Base-by-base conservation (phyloP, 495 filamentous ascomycete genomes). In the Parmelia sp. region DNA sequence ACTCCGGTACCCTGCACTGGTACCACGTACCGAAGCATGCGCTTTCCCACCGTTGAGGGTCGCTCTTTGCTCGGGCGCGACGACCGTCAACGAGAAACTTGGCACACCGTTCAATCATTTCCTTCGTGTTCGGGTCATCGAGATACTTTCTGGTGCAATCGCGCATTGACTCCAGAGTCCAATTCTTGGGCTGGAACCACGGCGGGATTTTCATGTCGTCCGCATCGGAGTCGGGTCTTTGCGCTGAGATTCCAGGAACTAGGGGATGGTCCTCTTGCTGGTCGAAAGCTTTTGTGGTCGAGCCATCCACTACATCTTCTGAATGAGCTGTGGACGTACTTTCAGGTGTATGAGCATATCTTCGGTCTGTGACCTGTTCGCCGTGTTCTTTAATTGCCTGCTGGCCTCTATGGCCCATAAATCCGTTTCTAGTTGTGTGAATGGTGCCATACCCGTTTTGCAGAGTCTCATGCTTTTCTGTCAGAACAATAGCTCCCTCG, bases 11-110 rank as follows among this genome's bases (percentile, higher is more conserved):
- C 15, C 60, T 61, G 42, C 67, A 69, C 42, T 66, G 67, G 37
- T 69, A 69, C 67, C 67, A 69, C 15, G 67, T 63, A 14, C 64
- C 60, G n/a, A 64, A 69, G 49, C 67, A 69, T 12, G 64, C 47
- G 9, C 53, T 66, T 49, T 63, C 63, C 67, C 64, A 69, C 12
- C 60, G 56, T 17, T 64, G 31, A 3, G 10, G 44, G 33, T 69
- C 60, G n/a, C 40, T 49, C 35, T 42, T 49, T 12, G 61, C 67
- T 37, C 67, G 60, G 19, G 31, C 60, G 15, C 67, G 67, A 19
- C 67, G 60, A 36, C 51, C 61, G 0, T 42, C 36, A 15, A 66
- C 64, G 19, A 69, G 60, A 45, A 63, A 27, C 0, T 23, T 4
- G 29, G 67, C 67, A 33, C 42, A 45, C 23, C 60, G 35, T 25